Conservation (phyloP, 2,329 filamentous ascomycete species). For the Botrytis cinerea region DNA sequence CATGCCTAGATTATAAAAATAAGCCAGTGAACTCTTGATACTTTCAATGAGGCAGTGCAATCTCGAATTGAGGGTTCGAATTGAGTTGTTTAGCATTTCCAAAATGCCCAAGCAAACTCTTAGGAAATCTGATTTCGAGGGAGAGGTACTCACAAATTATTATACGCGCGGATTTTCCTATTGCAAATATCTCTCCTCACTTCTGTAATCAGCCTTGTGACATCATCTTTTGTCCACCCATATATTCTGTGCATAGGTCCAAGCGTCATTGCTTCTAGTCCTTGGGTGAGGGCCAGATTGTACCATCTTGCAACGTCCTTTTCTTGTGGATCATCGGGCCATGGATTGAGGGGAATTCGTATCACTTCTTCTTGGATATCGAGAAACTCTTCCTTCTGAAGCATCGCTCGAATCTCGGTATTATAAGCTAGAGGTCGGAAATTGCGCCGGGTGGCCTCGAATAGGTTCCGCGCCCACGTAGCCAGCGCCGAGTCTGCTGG, state of each 20-base stretch:
- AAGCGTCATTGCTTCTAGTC: slow-evolving; percentile 71
- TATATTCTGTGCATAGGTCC: slow-evolving; percentile 70
- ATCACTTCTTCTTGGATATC: slow-evolving; percentile 73
- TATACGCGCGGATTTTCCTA: slow-evolving; percentile 70
- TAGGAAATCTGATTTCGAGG: slow-evolving; percentile 9
- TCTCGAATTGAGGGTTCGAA: neutral
- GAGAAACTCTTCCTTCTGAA: slow-evolving; percentile 74
- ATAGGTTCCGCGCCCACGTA: slow-evolving; percentile 70
- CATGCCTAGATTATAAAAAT: slow-evolving; percentile 34
- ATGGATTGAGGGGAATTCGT: slow-evolving; percentile 72
- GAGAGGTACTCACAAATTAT: slow-evolving; percentile 68
- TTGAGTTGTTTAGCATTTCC: neutral
- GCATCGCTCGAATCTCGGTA: slow-evolving; percentile 57
- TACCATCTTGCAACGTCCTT: slow-evolving; percentile 80
- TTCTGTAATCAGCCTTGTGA: slow-evolving; percentile 60
- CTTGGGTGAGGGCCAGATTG: slow-evolving; percentile 73
- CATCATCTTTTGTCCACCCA: slow-evolving; percentile 60
- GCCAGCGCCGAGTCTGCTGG: slow-evolving; percentile 58
- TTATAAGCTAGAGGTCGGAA: slow-evolving; percentile 68
- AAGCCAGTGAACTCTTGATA: slow-evolving; percentile 19
- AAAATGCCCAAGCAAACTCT: neutral
- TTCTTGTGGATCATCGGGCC: slow-evolving; percentile 64
- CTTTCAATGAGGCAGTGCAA: slow-evolving; percentile 11
- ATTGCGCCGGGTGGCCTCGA: slow-evolving; percentile 65
- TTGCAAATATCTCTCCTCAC: slow-evolving; percentile 70